Conservation (phyloP, 495 filamentous ascomycete genomes). For the Penicillium pulvis region DNA sequence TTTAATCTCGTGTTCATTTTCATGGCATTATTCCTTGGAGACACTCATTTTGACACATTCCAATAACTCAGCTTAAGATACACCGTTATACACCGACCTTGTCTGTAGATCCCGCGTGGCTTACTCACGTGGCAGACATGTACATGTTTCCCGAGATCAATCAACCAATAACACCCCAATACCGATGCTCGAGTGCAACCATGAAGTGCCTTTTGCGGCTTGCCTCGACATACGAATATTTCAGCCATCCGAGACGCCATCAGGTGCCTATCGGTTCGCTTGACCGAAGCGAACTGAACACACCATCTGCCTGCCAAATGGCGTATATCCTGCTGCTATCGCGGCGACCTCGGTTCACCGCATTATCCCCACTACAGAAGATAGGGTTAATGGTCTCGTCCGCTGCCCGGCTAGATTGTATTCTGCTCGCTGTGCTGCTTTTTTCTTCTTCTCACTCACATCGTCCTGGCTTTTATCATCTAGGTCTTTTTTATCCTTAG, state of each 20-base stretch:
- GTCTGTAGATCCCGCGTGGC: neutral
- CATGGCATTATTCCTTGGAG: neutral
- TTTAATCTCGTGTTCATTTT: neutral
- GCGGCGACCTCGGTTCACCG: neutral
- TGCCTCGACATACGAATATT: neutral
- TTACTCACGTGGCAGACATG: neutral
- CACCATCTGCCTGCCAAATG: neutral
- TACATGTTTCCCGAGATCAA: neutral
- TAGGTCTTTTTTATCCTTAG: too few species aligned
- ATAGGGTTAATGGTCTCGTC: neutral
- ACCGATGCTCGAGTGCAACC: neutral
- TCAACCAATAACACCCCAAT: neutral
- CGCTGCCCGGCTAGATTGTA: neutral
- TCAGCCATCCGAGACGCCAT: constrained; percentile 1
- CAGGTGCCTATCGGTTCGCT: neutral
- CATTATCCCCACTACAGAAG: neutral
- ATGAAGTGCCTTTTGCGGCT: neutral
- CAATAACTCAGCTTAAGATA: neutral
- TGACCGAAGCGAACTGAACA: constrained; percentile 1
- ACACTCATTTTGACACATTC: too few species aligned
- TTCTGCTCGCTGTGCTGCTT: too few species aligned
- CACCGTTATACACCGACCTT: neutral
- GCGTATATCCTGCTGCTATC: neutral
- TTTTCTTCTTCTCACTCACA: too few species aligned
- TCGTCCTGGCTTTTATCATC: too few species aligned